Conservation (phyloP, 2,329 filamentous ascomycete species). For the Diaporthe ampelina region DNA sequence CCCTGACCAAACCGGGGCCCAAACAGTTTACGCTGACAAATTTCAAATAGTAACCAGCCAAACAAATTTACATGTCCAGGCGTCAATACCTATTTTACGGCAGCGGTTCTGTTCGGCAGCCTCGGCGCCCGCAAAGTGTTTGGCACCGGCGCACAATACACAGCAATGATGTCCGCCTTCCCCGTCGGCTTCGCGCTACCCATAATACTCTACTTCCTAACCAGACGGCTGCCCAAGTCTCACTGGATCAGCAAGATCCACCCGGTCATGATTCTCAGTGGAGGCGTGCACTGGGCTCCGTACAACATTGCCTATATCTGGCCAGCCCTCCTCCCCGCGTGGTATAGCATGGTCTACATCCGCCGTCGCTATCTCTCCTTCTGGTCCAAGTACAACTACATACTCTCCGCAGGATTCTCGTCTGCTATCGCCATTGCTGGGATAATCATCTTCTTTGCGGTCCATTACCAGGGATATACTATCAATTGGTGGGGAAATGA, state of each 20-base stretch:
- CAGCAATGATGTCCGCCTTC: slow-evolving; percentile 62
- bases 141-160: slow-evolving; percentile 60
- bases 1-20: background rate
- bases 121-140: slow-evolving; percentile 66
- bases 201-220: slow-evolving; percentile 35
- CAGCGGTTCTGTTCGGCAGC: slow-evolving; percentile 68
- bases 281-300: slow-evolving; percentile 61
- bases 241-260: slow-evolving; percentile 59
- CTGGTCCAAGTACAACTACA: slow-evolving; percentile 69
- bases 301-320: slow-evolving; percentile 62
- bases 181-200: slow-evolving; percentile 61
- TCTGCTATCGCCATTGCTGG: slow-evolving; percentile 64
- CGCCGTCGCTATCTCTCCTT: slow-evolving; percentile 60
- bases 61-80: slow-evolving; percentile 43
- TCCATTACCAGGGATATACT: slow-evolving; percentile 59
- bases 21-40: background rate
- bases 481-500: slow-evolving; percentile 66
- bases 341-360: slow-evolving; percentile 63
- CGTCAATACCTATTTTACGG: slow-evolving; percentile 70
- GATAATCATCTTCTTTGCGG: slow-evolving; percentile 67
- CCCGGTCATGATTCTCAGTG: slow-evolving; percentile 62
- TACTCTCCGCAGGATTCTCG: slow-evolving; percentile 66
- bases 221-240: slow-evolving; percentile 35
- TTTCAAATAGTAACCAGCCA: background rate
- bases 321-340: slow-evolving; percentile 59